A percentile compares a stretch with the other conserved stretches of the same genome.
These are phyloP conservation scores for Calonectria pseudoturangicola DNA, from an alignment of 2,329 filamentous ascomycete species.

Conservation along the genomic window DNA sequence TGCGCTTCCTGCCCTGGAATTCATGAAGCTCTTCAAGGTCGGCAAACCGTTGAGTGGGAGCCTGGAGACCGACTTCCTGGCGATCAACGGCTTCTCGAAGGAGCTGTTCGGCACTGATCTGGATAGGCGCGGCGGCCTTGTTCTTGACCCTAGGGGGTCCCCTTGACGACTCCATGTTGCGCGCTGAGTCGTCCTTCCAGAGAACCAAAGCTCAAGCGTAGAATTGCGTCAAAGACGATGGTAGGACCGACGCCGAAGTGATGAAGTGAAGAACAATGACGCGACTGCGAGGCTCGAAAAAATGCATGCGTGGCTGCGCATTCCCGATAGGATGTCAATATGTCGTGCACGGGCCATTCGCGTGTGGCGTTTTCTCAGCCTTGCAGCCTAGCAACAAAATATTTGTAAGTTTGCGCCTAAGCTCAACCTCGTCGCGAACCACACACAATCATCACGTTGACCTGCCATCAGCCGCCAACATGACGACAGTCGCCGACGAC, in stretches of 20 bases:
- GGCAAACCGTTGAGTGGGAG: slow-evolving; percentile 94
- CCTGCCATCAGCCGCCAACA: slow-evolving; percentile 61
- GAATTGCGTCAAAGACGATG: slow-evolving; percentile 15
- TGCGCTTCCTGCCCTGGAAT: slow-evolving; percentile 95
- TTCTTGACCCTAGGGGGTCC: slow-evolving; percentile 98
- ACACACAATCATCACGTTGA: slow-evolving; percentile 25
- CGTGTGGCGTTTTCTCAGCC: slow-evolving; percentile 53
- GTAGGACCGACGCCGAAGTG: slow-evolving; percentile 29
- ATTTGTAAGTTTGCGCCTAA: slow-evolving; percentile 45
- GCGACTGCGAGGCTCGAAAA: slow-evolving; percentile 54
- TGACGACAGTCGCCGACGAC: slow-evolving; percentile 95
- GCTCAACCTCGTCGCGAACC: slow-evolving; percentile 43
- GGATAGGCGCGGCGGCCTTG: slow-evolving; percentile 92
- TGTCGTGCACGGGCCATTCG: slow-evolving; percentile 38
- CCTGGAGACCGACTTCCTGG: slow-evolving; percentile 90
- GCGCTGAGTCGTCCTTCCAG: slow-evolving; percentile 19
- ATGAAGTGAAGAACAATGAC: slow-evolving; percentile 44
- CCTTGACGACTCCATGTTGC: slow-evolving; percentile 89
- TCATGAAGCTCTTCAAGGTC: slow-evolving; percentile 99
- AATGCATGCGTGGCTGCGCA: slow-evolving; percentile 44
- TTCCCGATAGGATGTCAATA: slow-evolving; percentile 35
- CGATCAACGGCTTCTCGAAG: slow-evolving; percentile 97
- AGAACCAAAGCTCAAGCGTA: slow-evolving; percentile 8
- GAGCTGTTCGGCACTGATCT: slow-evolving; percentile 98
- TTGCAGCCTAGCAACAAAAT: slow-evolving; percentile 52